Percentiles rank a stretch among this genome's conserved stretches.
Conservation (phyloP, 2,329 filamentous ascomycete species). For the Paramyrothecium roridum region DNA sequence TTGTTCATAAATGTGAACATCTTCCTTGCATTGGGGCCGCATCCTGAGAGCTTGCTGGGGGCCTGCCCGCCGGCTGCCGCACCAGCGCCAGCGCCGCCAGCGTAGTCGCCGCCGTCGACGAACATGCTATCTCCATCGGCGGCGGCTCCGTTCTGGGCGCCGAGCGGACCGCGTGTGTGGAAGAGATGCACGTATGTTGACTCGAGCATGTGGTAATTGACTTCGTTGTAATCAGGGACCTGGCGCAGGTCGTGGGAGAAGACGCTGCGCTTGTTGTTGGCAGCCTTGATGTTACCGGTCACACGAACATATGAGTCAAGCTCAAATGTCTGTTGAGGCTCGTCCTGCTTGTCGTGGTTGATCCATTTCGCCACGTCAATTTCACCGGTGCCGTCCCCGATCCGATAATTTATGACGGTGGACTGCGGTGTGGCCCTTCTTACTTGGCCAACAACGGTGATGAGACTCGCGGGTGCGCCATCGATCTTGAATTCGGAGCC, state of each 20-base stretch:
- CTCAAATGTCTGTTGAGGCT: conserved; percentile 52
- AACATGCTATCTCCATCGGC: conserved; percentile 52
- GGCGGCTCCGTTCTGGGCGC: conserved; percentile 33
- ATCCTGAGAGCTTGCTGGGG: conserved; percentile 38
- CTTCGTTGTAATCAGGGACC: conserved; percentile 83
- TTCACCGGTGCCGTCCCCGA: conserved; percentile 91
- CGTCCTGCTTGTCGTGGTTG: conserved; percentile 57
- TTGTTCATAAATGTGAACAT: conserved; percentile 70
- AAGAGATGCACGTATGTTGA: conserved; percentile 84
- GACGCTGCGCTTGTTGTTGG: conserved; percentile 80
- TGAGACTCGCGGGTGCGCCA: conserved; percentile 65
- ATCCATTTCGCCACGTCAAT: conserved; percentile 91
- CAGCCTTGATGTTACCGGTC: conserved; percentile 79
- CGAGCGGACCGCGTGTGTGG: conserved; percentile 68
- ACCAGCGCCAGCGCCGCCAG: conserved; percentile 27
- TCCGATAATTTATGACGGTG: conserved; percentile 86
- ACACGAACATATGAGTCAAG: conserved; percentile 81
- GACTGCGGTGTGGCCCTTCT: conserved; percentile 81
- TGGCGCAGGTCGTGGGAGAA: conserved; percentile 77
- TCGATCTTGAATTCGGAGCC: conserved; percentile 81
- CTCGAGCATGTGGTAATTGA: conserved; percentile 89
- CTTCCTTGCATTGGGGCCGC: conserved; percentile 59
- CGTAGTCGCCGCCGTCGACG: conserved; percentile 45
- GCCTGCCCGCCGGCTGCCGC: conserved; percentile 35
- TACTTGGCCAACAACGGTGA: conserved; percentile 85